Evolutionary conservation across 768 basidiomycete species (phyloP).

Genomic region (Scleroderma citrinum): DNA sequence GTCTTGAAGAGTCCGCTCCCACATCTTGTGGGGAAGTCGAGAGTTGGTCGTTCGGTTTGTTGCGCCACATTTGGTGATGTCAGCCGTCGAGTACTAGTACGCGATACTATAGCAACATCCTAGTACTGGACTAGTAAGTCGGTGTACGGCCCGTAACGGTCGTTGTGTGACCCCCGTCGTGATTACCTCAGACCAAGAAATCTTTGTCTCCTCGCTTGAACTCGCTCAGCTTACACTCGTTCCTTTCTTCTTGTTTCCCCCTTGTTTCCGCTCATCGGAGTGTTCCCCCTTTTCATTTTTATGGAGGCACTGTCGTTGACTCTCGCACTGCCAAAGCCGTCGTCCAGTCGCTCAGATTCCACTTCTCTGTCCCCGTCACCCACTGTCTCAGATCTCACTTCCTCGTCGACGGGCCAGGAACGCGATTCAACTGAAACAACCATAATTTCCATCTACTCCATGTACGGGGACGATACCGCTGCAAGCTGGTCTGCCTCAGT

Average conservation of each 20-base stretch:
- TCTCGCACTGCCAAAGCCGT: conserved; percentile 31
- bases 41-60: too few relatives aligned
- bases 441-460: conserved; percentile 80
- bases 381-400: conserved; percentile 32
- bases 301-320: conserved; percentile 37
- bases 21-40: too few relatives aligned
- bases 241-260: conserved; percentile 1
- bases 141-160: too few relatives aligned
- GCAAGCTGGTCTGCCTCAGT: conserved; percentile 43
- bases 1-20: conserved; percentile 94
- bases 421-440: conserved; percentile 66
- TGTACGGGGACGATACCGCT: conserved; percentile 64
- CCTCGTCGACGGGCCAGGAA: conserved; percentile 33
- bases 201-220: not conserved
- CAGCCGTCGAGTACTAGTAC: too few relatives aligned
- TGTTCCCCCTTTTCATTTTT: conserved; percentile 11
- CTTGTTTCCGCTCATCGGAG: not conserved
- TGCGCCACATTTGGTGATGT: too few relatives aligned
- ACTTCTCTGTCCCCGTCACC: conserved; percentile 27
- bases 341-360: conserved; percentile 16
- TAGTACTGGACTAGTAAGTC: too few relatives aligned
- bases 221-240: not conserved
- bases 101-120: too few relatives aligned
- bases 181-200: too few relatives aligned
- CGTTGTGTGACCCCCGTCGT: too few relatives aligned